phyloP scores from a whole-genome alignment of 306 rosid species.

The Gillenia trifoliata region DNA sequence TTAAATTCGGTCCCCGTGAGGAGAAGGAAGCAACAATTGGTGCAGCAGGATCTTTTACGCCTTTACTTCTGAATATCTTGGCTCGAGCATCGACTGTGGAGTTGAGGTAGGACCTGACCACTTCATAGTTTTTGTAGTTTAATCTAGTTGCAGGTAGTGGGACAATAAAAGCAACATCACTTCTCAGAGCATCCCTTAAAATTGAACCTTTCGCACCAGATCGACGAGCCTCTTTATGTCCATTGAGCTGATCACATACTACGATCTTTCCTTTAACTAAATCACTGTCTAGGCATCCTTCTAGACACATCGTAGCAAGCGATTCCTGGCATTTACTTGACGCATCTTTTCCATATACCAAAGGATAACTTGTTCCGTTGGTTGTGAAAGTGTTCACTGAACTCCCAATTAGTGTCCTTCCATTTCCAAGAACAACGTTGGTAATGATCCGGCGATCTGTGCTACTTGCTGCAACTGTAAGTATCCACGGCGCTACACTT shows the following conservation, averaged over 20 bases:
- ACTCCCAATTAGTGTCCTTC: not conserved
- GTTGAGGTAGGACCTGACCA: not conserved
- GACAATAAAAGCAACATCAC: not conserved
- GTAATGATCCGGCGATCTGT: not conserved
- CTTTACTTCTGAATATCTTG: not conserved
- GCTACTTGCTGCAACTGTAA: conserved; percentile 22
- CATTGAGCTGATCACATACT: not conserved
- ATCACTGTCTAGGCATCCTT: not conserved
- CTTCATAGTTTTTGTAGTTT: not conserved
- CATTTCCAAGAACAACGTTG: conserved; percentile 23
- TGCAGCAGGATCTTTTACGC: not conserved
- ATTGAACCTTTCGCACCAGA: conserved; percentile 5
- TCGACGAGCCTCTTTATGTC: not conserved
- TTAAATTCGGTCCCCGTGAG: conserved; percentile 15
- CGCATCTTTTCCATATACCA: not conserved
- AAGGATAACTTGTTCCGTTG: not conserved
- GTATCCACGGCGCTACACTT: conserved; percentile 26
- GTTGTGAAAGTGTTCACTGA: not conserved
- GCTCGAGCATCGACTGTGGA: not conserved
- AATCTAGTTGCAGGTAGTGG: not conserved
- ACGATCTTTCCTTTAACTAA: conserved; percentile 29
- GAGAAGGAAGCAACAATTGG: conserved; percentile 12
- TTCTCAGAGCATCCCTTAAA: fast-evolving
- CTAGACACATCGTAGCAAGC: not conserved
- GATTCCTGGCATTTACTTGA: not conserved